Base-by-base conservation (phyloP, 306 rosid species). In the Glycine tomentella region DNA sequence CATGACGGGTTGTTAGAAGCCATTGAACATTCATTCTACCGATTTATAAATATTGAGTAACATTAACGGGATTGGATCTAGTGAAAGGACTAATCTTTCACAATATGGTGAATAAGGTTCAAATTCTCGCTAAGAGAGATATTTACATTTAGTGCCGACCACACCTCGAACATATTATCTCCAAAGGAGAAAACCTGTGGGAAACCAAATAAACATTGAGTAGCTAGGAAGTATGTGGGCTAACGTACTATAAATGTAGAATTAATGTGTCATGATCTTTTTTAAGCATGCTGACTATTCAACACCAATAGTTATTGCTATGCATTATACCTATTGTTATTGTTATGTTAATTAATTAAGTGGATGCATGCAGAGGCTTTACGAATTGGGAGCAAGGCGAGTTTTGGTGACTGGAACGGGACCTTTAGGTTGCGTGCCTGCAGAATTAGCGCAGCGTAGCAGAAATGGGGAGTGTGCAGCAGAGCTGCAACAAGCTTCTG, bases 351-450 rank as follows among this genome's bases (percentile, higher is more conserved):
- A 69, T 7, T 52, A 14, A 14, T 55, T 40, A 57, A 48, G 15
- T 77, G 8, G 3, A 63, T 45, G 79, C 88, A 90, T 68, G 79
- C 88, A 90, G 95, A 89, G 89, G 74, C 73, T 93, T 7, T 89
- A 94, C 36, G 90, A 90, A 5, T 69, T 94, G 63, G 98, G 97
- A 78, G 88, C 89, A 3, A 79, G 97, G 4, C 10, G 90, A 74
- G 88, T 91, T 1, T 6, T 93, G 74, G 97, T 93, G 80, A 91
- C 94, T 4, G 92, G 94, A 0, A 93, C 94, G 0, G 97, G 97
- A 16, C 92, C 97, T 13, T 16, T 93, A 65, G 97, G 94, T 0
- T 93, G 97, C 25, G 97, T 71, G 50, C 97, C 97, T 0, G 94
- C 97, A 14, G 96, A 90, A 25, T 42, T 91, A 62, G 94, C 96